These are phyloP conservation scores for Talaromyces sp. DNA, from an alignment of 2,329 filamentous ascomycete genomes.

Conservation along the genomic window DNA sequence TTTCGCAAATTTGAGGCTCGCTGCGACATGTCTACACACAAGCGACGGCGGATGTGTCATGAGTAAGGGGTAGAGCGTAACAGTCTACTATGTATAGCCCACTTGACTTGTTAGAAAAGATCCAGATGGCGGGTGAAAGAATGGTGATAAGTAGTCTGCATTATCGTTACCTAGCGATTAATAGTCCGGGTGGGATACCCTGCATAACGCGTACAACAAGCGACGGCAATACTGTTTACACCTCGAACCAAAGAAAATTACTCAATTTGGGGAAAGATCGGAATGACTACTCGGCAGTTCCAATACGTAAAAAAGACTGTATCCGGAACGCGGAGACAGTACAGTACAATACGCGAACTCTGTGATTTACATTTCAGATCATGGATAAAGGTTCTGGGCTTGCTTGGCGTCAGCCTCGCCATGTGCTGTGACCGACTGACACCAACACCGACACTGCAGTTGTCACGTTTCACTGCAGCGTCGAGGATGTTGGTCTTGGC, in stretches of 20 bases:
- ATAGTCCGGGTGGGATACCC: background rate
- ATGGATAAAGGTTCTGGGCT: background rate
- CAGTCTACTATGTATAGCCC: background rate
- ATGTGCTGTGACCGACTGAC: background rate
- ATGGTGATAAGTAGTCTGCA: background rate
- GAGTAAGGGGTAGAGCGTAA: background rate
- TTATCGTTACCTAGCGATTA: background rate
- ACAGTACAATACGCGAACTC: background rate
- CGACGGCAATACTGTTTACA: background rate
- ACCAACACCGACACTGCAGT: background rate
- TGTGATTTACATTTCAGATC: background rate
- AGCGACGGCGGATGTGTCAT: background rate
- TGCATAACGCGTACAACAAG: background rate
- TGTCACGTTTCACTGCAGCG: background rate
- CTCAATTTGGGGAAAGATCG: background rate
- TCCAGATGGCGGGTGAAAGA: background rate
- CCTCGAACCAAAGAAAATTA: background rate
- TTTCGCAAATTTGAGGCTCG: background rate
- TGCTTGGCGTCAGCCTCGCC: constrained; percentile 4
- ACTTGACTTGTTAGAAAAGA: background rate
- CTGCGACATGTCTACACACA: background rate
- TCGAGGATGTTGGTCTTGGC: constrained; percentile 1
- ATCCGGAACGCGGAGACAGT: background rate
- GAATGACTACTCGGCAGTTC: background rate
- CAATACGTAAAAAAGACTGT: background rate